Conservation (phyloP, 371 early-diverging fungal genomes). For the Mortierella sp. region DNA sequence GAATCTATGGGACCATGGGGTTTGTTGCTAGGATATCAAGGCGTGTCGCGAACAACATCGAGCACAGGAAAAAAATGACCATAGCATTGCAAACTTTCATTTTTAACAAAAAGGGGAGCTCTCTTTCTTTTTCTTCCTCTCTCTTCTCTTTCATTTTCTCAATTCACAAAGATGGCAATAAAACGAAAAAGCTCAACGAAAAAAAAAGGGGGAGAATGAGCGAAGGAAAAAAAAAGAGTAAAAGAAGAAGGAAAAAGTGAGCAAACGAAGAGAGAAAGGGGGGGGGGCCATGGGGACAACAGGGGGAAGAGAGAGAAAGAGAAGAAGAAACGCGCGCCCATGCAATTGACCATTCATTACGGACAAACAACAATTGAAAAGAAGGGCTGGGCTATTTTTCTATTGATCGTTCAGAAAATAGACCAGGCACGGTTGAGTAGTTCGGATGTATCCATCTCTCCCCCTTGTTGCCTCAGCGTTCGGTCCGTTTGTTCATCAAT, state of each 20-base stretch:
- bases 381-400: background rate
- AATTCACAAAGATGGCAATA: background rate
- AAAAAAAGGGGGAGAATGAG: constrained; percentile 10
- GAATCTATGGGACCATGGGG: too few species aligned
- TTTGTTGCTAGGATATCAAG: background rate
- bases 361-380: background rate
- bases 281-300: background rate
- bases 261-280: background rate
- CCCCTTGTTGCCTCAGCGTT: background rate
- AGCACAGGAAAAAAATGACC: background rate
- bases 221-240: background rate
- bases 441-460: background rate
- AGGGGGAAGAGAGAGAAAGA: background rate
- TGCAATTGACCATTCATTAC: background rate
- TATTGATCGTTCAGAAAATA: background rate
- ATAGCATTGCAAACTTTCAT: background rate
- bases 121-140: background rate
- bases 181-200: background rate
- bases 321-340: background rate
- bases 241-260: background rate
- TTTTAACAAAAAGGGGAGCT: background rate
- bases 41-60: background rate
- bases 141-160: background rate
- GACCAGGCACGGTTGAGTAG: background rate
- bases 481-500: background rate